Base-by-base conservation (phyloP, 108 stramenopile species). In the Pelagomonas calceolata region DNA sequence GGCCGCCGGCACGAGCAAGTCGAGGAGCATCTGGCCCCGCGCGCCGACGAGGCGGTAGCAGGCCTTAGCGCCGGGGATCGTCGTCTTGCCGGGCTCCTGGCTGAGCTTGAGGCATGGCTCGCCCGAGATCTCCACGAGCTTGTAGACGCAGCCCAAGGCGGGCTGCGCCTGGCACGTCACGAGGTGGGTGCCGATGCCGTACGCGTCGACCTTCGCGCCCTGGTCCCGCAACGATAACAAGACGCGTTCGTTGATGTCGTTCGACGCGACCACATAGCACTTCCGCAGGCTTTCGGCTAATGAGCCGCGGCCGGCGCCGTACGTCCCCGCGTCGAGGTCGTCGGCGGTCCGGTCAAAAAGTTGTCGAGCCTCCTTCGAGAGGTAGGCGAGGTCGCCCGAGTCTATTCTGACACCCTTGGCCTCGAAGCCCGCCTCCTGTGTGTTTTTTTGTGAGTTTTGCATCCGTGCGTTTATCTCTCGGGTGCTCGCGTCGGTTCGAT, bases 141-240 rank as follows among this genome's bases (percentile, higher is more conserved):
- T 95, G 88, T 92, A 95, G 17, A 98, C 97, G 70, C 97, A 94
- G 29, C 98, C 98, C 7, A 99, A 83, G n/a, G 98, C 96, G 16
- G 98, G 98, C 74, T 99, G 96, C 21, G 86, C 84, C 83, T 97
- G 96, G 76, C 98, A 99, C 4, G 98, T 99, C 36, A 98, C 98
- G n/a, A 99, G 84, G 81, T 88, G 77, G 14, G 94, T 95, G 9
- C 98, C 98, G 64, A 99, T 95, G n/a, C 97, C 98, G 79, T 88
- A 98, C n/a, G 90, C 73, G 60, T 95, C 94, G 66, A 99, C 92
- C 44, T 84, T 85, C 81, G 98, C 95, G 7, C 88, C 89, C 70
- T 94, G 82, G 73, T 85, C 75, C 43, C 80, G 79, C 17, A 96
- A 76, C 44, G 84, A 82, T 34, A 87, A 76, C 29, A 95, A 70